Percentiles rank a stretch among this genome's conserved stretches.
These are phyloP conservation scores for Boletus sp. DNA, from an alignment of 768 basidiomycete genomes.

Conservation along the genomic window DNA sequence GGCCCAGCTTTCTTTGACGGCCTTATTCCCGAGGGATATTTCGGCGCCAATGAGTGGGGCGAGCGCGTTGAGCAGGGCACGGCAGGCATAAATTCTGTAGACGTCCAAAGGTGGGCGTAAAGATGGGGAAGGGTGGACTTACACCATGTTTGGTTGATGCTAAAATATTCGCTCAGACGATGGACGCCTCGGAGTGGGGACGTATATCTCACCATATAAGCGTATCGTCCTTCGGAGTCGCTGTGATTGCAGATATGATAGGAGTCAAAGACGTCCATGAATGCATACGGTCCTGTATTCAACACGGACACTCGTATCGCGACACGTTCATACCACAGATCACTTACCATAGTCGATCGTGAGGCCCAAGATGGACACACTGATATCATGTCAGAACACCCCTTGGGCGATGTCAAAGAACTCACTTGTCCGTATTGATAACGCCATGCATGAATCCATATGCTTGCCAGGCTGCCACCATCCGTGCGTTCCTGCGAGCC, in stretches of 20 bases:
- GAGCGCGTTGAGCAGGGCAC: slow-evolving; percentile 71
- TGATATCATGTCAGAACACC: slow-evolving; percentile 27
- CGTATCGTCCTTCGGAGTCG: slow-evolving; percentile 74
- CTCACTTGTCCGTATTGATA: slow-evolving; percentile 94
- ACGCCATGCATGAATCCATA: slow-evolving; percentile 96
- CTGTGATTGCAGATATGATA: slow-evolving; percentile 90
- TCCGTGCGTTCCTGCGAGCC: slow-evolving; percentile 79
- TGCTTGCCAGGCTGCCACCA: slow-evolving; percentile 95
- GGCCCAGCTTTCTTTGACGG: slow-evolving; percentile 60
- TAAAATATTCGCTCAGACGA: slow-evolving; percentile 25
- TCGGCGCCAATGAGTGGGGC: slow-evolving; percentile 88
- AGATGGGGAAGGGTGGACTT: slow-evolving; percentile 21
- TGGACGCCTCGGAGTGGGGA: neutral
- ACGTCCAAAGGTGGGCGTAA: slow-evolving; percentile 2
- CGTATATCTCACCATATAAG: slow-evolving; percentile 48
- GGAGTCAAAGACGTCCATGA: slow-evolving; percentile 90
- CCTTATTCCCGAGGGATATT: slow-evolving; percentile 46
- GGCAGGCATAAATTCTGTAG: slow-evolving; percentile 70
- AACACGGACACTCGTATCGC: neutral
- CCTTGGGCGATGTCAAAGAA: neutral
- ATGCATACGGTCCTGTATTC: slow-evolving; percentile 75
- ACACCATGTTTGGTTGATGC: slow-evolving; percentile 82
- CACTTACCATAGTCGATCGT: slow-evolving; percentile 71
- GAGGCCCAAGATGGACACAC: slow-evolving; percentile 69
- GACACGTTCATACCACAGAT: neutral